A percentile compares a stretch with the other conserved stretches of the same genome.
Evolutionary conservation across 176 grass and related monocot species (phyloP).

Genomic region (barley (Hordeum vulgare)): MorexV3_pseudomolecules_assembly NC_058518.1:477675073-477675572

Average conservation of each 20-base stretch:
- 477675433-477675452: too few relatives aligned
- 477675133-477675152: background rate
- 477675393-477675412: too few relatives aligned
- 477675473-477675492: too few relatives aligned
- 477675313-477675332: background rate
- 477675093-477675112: background rate
- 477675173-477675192: too few relatives aligned
- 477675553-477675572: background rate
- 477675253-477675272: too few relatives aligned
- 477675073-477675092: background rate
- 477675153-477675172: too few relatives aligned
- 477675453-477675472: background rate
- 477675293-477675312: background rate
- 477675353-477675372: background rate
- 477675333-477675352: background rate
- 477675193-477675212: too few relatives aligned
- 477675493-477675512: background rate
- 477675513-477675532: background rate
- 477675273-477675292: background rate
- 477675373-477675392: too few relatives aligned
- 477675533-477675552: background rate
- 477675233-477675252: too few relatives aligned
- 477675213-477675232: too few relatives aligned
- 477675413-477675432: background rate
- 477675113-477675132: background rate